Evolutionary conservation across 2,329 filamentous ascomycete genomes (phyloP).

Genomic region (Claviceps spartinae): DNA sequence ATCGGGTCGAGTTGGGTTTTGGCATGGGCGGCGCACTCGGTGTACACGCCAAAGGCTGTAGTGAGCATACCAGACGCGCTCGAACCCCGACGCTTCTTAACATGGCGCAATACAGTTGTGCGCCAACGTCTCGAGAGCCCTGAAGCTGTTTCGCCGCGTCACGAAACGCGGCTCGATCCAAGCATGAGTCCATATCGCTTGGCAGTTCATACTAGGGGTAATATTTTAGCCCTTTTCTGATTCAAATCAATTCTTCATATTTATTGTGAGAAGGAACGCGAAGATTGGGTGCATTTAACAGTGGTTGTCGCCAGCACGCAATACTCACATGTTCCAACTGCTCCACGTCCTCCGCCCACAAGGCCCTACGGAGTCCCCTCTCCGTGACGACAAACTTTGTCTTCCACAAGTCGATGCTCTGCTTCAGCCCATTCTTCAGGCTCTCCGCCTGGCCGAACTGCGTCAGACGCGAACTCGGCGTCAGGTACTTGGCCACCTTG

Average conservation of each 20-base stretch:
- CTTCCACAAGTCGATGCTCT: conserved; percentile 53
- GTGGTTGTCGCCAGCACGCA: neutral
- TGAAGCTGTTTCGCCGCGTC: conserved; percentile 52
- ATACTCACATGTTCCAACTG: conserved; percentile 42
- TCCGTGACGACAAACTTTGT: conserved; percentile 58
- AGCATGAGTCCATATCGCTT: conserved; percentile 50
- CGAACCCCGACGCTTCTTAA: conserved; percentile 73
- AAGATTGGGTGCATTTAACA: neutral
- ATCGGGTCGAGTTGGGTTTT: conserved; percentile 21
- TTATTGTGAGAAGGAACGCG: no score
- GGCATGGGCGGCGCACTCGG: conserved; percentile 36
- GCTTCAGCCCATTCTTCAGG: conserved; percentile 64
- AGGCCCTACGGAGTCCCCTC: conserved; percentile 52
- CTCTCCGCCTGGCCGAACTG: conserved; percentile 67
- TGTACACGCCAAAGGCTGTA: conserved; percentile 67
- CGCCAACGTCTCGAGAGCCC: conserved; percentile 80
- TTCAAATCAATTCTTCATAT: no score
- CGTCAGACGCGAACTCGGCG: conserved; percentile 50
- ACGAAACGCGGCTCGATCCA: conserved; percentile 61
- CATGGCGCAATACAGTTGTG: conserved; percentile 80
- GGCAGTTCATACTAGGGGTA: conserved; percentile 40
- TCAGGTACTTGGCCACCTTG: conserved; percentile 53
- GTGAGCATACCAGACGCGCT: conserved; percentile 73
- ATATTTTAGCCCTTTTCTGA: no score
- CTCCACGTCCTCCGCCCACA: conserved; percentile 60